Evolutionary conservation across 2,329 filamentous ascomycete species (phyloP), one percentile per base, ranked within the genome.

Genomic region (Colletotrichum eleusines): DNA sequence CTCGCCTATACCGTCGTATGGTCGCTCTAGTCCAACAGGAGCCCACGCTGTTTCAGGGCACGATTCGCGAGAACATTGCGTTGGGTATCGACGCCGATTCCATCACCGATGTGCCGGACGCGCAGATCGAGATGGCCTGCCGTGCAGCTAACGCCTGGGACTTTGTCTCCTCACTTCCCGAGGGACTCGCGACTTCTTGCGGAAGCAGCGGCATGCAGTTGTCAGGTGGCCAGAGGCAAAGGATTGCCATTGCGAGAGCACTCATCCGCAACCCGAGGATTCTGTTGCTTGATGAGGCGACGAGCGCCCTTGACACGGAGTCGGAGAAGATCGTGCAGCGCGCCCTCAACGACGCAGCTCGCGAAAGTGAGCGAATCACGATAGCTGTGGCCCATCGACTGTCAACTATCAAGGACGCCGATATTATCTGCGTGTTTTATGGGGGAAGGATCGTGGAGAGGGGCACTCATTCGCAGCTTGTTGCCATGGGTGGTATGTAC

Each of bases 241-340:
- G 91, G 28, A 87, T 93, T 42, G 91, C 91, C 11, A 94, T 94
- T 72, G 92, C 92, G 0, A 85, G 92, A 9, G 90, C 90, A 14
- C 89, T 94, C 35, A 85, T 94, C 63, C 88, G 90, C 55, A 83
- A 89, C 61, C 92, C 92, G 0, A 81, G 84, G 0, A 88, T 94
- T 2, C 80, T 94, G 3, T 86, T 94, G 7, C 82, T 94, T 0
- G 92, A 94, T 75, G 92, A 94, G 79, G 92, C 92, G 1, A 94
- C 92, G 0, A 83, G 81, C 26, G 83, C 83, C 0, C 82, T 94
- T 0, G 91, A 93, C 73, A 89, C 89, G 0, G 87, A 91, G 75
- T 89, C 87, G 0, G 91, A 93, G 77, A 87, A 86, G 72, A 81
- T 90, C 1, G 89, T 93, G 12, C 90, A 93, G 76, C 82, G 81